Base-by-base conservation (phyloP, 345 rosid species). In the Arabidopsis arenosa region DNA sequence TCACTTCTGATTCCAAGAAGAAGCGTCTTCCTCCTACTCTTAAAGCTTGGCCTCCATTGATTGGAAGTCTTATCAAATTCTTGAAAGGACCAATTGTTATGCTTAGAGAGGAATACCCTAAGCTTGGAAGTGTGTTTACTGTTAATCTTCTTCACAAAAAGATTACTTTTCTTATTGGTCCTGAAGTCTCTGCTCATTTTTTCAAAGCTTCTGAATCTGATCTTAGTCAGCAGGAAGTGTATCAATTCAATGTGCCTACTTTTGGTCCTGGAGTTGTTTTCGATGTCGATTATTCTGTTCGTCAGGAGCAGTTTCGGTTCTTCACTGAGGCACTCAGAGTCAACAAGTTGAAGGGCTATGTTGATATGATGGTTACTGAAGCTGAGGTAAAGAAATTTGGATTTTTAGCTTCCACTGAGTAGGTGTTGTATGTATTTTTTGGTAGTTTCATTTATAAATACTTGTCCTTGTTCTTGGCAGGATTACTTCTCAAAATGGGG, bases 181-280 rank as follows among this genome's bases (percentile, higher is more conserved):
- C 97, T 37, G 98, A 94, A 75, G 97, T 94, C n/a, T 94, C 98
- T 1, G 85, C 98, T 0, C 98, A 92, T 75, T 94, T 94, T 75
- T 94, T 94, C 81, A 94, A 94, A 90, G 97, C 98, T 67, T 35
- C 87, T 0, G 98, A 94, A 70, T 68, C 87, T 8, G 97, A 94
- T 60, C 88, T 94, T 15, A 94, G 98, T 68, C 98, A 94, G 87
- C 97, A 94, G 79, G 98, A 94, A 73, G 95, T 94, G 2, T 94
- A 94, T 74, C 96, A 88, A 60, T 94, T 94, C 88, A 94, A 94
- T 75, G 98, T 94, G 59, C 98, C 97, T 8, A 89, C 96, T 56
- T 94, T 94, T 67, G 98, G 98, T 17, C 98, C 95, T 6, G 97
- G 98, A 30, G 98, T 94, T 26, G 98, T 94, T 49, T 94, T 94